Evolutionary conservation across 768 basidiomycete genomes (phyloP), one percentile per base, ranked within the genome.

Genomic region (Sarcodon sp.): DNA sequence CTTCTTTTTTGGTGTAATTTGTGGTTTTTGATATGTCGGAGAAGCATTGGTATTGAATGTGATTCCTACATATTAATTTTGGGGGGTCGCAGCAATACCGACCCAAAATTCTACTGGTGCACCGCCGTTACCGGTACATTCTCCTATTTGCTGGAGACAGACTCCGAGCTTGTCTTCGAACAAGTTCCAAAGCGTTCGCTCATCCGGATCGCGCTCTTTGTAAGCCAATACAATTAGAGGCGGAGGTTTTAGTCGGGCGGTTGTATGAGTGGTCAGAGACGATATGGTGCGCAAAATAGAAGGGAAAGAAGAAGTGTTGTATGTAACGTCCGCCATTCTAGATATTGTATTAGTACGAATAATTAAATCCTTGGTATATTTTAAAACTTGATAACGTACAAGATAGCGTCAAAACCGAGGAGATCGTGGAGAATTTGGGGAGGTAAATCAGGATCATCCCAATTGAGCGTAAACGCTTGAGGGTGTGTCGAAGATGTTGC

Each of bases 281-380:
- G 66, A 63, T 18, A 94, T 65, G 0, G 88, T 91, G n/a, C 66
- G 65, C 13, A 89, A 62, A 36, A 94, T 76, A 0, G 83, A 70
- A 2, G 85, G 77, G 61, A 94, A 96, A 1, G 88, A 84, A 1
- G 79, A 66, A 0, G 87, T 88, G 65, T 94, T 94, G 67, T 93
- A 94, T 1, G 89, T 83, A 7, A 93, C 87, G 56, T 96, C 92
- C 10, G 90, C 87, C 80, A 93, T 89, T 39, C 90, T 92, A 54
- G n/a, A 35, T n/a, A 8, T 6, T 3, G 1, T 11, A 10, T 5
- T 2, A 7, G 39, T 11, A 9, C 39, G 39, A 41, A 13, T 7
- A 32, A 15, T 35, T 39, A 32, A 7, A 31, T 35, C 44, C 15
- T 32, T 9, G 46, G 35, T 8, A 36, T 12, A 8, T 11, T 1